These are phyloP conservation scores for Populus tremula DNA, from an alignment of 345 rosid genomes.

Conservation along the genomic window DNA sequence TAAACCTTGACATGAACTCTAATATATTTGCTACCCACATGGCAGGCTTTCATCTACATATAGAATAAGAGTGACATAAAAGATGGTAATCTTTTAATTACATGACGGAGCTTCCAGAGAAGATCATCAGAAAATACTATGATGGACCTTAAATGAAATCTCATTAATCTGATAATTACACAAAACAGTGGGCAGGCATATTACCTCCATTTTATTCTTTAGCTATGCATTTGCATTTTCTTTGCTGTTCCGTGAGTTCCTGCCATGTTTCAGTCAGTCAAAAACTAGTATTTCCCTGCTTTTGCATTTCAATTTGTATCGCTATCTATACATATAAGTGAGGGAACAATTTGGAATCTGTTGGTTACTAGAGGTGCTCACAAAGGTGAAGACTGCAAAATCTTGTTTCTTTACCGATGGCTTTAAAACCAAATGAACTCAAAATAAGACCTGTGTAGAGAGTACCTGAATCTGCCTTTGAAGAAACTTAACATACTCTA, in stretches of 20 bases:
- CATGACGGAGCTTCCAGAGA: not conserved
- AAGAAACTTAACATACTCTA: slow-evolving; percentile 70
- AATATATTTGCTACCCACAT: not conserved
- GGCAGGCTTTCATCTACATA: slow-evolving; percentile 17
- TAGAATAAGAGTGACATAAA: not conserved
- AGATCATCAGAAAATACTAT: slow-evolving; percentile 1
- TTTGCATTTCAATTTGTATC: not conserved
- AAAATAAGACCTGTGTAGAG: not conserved
- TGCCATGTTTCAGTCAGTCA: slow-evolving; percentile 28
- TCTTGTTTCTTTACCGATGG: not conserved
- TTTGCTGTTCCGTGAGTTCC: slow-evolving; percentile 75
- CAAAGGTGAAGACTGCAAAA: not conserved
- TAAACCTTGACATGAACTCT: slow-evolving; percentile 15
- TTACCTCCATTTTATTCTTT: slow-evolving; percentile 38
- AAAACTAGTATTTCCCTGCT: not conserved
- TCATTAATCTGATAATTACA: slow-evolving; percentile 9
- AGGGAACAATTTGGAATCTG: not conserved
- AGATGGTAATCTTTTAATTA: slow-evolving; percentile 9
- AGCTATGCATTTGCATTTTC: slow-evolving; percentile 57
- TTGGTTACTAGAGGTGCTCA: not conserved
- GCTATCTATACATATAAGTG: not conserved
- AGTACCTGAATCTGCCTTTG: slow-evolving; percentile 79
- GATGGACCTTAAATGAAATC: slow-evolving; percentile 5
- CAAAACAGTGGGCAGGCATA: not conserved
- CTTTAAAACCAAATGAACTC: not conserved